A percentile compares a stretch with the other conserved stretches of the same genome.
These are phyloP conservation scores for Lepidium didymum DNA, from an alignment of 345 rosid species.

Conservation along the genomic window DNA sequence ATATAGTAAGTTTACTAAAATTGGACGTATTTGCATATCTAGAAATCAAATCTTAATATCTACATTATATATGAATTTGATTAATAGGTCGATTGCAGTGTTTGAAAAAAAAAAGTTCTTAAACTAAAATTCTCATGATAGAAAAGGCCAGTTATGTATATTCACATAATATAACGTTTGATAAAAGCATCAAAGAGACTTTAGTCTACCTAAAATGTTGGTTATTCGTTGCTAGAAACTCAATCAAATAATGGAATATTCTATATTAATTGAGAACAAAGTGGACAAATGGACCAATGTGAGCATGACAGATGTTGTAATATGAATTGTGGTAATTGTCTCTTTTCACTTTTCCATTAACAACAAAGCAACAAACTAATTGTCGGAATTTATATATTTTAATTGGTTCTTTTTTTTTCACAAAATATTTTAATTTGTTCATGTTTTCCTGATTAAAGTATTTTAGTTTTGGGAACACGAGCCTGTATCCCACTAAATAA, in stretches of 20 bases:
- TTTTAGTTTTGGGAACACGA: constrained; percentile 15
- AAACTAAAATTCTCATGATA: neutral
- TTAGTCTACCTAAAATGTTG: neutral
- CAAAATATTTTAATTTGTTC: neutral
- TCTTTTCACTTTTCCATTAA: constrained; percentile 9
- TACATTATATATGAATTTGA: no score
- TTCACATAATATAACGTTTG: neutral
- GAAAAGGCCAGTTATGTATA: neutral
- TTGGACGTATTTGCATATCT: no score
- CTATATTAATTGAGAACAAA: neutral
- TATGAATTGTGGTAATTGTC: constrained; percentile 6
- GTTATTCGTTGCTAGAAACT: constrained; percentile 8
- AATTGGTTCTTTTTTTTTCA: no score
- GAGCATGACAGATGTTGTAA: constrained; percentile 2
- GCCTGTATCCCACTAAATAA: constrained; percentile 24
- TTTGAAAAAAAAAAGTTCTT: neutral
- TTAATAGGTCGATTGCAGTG: no score
- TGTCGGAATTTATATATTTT: constrained; percentile 7
- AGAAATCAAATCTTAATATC: no score
- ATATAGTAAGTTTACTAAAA: no score
- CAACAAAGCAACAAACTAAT: constrained; percentile 26
- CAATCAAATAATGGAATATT: constrained; percentile 14
- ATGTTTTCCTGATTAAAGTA: neutral
- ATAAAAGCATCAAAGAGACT: constrained; percentile 4
- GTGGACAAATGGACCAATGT: constrained; percentile 17